A percentile compares a stretch with the other conserved stretches of the same genome.
These are phyloP conservation scores for Euphrasia confusa DNA, from an alignment of 257 asterid genomes.

Conservation along the genomic window DNA sequence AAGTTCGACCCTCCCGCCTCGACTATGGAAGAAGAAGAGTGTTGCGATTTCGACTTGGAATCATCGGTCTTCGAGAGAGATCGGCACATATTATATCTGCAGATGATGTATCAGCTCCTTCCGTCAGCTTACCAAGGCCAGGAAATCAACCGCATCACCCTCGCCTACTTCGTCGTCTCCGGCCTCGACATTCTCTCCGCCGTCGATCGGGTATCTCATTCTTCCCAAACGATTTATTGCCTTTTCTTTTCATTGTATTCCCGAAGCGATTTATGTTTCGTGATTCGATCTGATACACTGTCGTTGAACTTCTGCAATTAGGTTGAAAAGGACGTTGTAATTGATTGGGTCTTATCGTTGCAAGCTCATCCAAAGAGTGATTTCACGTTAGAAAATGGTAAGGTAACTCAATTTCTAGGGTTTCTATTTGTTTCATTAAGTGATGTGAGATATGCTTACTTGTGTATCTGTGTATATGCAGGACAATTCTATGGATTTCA, in stretches of 20 bases:
- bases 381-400: constrained; percentile 54
- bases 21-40: constrained; percentile 27
- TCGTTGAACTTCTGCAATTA: constrained; percentile 24
- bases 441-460: constrained; percentile 5
- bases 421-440: constrained; percentile 5
- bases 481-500: constrained; percentile 95
- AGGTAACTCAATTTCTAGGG: constrained; percentile 20
- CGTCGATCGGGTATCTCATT: constrained; percentile 56
- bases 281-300: constrained; percentile 12
- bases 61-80: constrained; percentile 55
- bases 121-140: constrained; percentile 71
- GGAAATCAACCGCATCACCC: constrained; percentile 87
- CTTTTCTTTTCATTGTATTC: not conserved
- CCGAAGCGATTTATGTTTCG: constrained; percentile 8
- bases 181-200: constrained; percentile 75
- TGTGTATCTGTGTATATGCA: constrained; percentile 29
- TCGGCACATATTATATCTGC: constrained; percentile 57
- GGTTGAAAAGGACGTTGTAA: constrained; percentile 74
- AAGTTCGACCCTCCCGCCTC: constrained; percentile 3
- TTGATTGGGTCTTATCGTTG: constrained; percentile 80
- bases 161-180: constrained; percentile 67
- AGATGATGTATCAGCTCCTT: constrained; percentile 69
- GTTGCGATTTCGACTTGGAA: constrained; percentile 26
- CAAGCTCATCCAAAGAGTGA: constrained; percentile 68
- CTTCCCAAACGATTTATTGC: not conserved